Percentiles rank a stretch among this genome's conserved stretches.
Conservation (phyloP, 2,329 filamentous ascomycete species). For the Sclerotinia sclerotiorum region DNA sequence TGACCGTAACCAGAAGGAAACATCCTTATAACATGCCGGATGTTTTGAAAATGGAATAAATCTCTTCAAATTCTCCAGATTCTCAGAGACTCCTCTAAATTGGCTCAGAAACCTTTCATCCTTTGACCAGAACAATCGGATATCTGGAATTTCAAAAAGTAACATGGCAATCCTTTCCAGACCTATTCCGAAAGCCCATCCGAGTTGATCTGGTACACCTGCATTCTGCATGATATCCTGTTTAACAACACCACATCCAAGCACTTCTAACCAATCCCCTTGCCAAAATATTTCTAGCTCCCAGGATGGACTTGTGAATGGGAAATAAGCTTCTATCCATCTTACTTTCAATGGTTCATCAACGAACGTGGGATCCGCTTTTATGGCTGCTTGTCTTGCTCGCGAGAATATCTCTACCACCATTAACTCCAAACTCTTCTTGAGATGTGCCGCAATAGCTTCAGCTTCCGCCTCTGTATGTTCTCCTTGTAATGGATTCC, state of each 20-base stretch:
- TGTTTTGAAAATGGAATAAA: conserved; percentile 91
- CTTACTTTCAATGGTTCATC: conserved; percentile 79
- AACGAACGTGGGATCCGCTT: conserved; percentile 49
- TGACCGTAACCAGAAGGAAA: conserved; percentile 82
- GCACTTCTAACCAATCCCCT: conserved; percentile 91
- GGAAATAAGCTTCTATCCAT: conserved; percentile 97
- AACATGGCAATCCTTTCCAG: conserved; percentile 97
- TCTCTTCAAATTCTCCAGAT: conserved; percentile 52
- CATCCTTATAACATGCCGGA: conserved; percentile 85
- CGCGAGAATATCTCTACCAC: conserved; percentile 85
- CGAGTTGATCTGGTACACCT: conserved; percentile 70
- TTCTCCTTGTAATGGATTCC: conserved; percentile 78
- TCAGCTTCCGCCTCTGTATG: conserved; percentile 77
- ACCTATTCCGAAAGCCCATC: conserved; percentile 95
- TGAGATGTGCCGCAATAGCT: conserved; percentile 81
- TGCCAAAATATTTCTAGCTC: conserved; percentile 95
- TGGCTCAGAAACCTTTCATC: conserved; percentile 85
- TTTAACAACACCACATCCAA: conserved; percentile 88
- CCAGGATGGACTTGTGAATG: conserved; percentile 93
- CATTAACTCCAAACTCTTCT: conserved; percentile 84
- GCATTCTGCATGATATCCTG: conserved; percentile 80
- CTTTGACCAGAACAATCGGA: conserved; percentile 90
- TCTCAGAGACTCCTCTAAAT: conserved; percentile 64
- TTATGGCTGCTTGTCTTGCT: conserved; percentile 64
- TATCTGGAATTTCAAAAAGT: conserved; percentile 93